These are phyloP conservation scores for Corrigiola litoralis DNA, from an alignment of 179 eudicot species.

Conservation along the genomic window DNA sequence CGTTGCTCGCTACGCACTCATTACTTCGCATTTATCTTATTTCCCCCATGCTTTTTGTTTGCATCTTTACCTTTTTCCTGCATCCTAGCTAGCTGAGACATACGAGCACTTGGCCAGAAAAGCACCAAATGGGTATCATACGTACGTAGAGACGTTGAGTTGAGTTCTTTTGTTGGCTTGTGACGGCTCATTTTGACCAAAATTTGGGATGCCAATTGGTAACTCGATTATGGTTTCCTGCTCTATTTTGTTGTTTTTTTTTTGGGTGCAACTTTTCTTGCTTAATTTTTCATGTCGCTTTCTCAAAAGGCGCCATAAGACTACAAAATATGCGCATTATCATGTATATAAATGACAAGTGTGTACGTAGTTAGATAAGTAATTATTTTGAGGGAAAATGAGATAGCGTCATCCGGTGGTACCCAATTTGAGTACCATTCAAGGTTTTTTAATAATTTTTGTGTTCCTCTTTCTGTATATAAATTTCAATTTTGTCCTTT, in stretches of 20 bases:
- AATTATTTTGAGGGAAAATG: too few relatives aligned
- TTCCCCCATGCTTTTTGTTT: background rate
- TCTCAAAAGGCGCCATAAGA: conserved; percentile 13
- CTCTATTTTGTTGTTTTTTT: background rate
- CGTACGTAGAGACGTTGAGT: background rate
- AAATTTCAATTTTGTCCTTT: too few relatives aligned
- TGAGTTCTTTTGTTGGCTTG: conserved; percentile 4
- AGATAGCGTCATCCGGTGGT: too few relatives aligned
- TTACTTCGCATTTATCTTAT: background rate
- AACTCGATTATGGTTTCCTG: conserved; percentile 18
- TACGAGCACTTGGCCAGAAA: conserved; percentile 19
- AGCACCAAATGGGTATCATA: conserved; percentile 15
- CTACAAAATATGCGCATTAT: too few relatives aligned
- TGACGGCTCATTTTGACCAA: conserved; percentile 20
- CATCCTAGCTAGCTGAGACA: background rate
- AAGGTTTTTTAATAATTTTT: too few relatives aligned
- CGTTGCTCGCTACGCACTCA: background rate
- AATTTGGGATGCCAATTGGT: conserved; percentile 3
- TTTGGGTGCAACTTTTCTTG: background rate
- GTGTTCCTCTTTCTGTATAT: too few relatives aligned
- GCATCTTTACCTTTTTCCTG: background rate
- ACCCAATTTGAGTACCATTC: too few relatives aligned
- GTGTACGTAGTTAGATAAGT: too few relatives aligned
- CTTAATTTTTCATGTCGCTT: background rate
- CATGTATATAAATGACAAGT: too few relatives aligned